Base-by-base conservation (phyloP, 2,329 filamentous ascomycete species). In the Pseudogymnoascus sp. region DNA sequence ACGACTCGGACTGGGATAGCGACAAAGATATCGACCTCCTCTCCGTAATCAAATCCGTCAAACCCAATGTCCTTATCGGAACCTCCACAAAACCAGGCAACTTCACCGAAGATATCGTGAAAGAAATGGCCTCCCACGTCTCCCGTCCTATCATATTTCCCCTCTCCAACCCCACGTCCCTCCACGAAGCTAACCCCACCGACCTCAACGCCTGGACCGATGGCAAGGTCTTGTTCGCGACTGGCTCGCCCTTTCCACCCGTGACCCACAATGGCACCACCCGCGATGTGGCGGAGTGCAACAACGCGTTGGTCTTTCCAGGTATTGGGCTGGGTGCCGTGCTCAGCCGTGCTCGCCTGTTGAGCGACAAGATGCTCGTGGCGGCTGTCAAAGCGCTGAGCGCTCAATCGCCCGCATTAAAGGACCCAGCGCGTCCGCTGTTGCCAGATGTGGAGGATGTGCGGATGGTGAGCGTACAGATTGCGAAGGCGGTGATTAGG, bases 241-340 rank as follows among this genome's bases (percentile, higher is more conserved):
- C 91, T 0, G 91, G 91, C 3, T 90, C 86, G 7, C 90, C 91
- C 0, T 95, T 95, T 70, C 79, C 82, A 1, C 86, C 90, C 0
- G 89, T 94, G 12, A 80, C 81, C 57, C 83, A 80, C 77, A 70
- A 74, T 8, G 79, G 77, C 0, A 58, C 68, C 0, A 76, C 80
- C 6, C 75, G 80, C 61, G 73, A 78, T 26, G 69, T 80, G 68
- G 89, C 89, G 21, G 90, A 95, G 72, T 95, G 91, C 74, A 95
- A 95, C 74, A 95, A 95, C 74, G 88, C 84, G 0, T 88, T 89
- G 33, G 87, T 87, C 13, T 95, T 95, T 71, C 90, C 90, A 0
- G 90, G 90, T 0, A 92, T 95, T 61, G 90, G 90, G 0, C 83
- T 95, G 0, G 91, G 90, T 9, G 82, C 82, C 6, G 82, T 96